Evolutionary conservation across 1,284 basidiomycete genomes (phyloP).

Genomic region (Ceratobasidium sp.): DNA sequence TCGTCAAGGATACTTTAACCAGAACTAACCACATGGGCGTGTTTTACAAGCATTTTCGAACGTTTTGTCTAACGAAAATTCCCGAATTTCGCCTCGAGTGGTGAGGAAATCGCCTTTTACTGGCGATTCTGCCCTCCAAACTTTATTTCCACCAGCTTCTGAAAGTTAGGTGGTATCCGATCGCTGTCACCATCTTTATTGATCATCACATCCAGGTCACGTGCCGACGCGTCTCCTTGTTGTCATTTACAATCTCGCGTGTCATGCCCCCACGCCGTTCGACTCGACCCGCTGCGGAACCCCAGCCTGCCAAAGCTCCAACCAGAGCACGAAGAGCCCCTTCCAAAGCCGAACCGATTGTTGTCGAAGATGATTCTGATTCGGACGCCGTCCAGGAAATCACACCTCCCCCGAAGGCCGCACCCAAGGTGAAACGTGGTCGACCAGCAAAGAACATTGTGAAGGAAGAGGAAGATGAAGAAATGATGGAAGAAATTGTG

Average conservation of each 20-base stretch:
- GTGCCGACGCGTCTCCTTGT: background rate
- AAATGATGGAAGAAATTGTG: slow-evolving; percentile 19
- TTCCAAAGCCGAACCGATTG: slow-evolving; percentile 22
- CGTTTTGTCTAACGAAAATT: no score
- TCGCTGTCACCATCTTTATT: no score
- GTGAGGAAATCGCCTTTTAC: no score
- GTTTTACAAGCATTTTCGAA: no score
- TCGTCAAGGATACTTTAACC: no score
- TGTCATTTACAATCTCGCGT: background rate
- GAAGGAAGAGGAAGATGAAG: slow-evolving; percentile 14
- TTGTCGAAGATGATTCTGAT: slow-evolving; percentile 35
- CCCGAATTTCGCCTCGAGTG: no score
- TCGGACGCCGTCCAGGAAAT: slow-evolving; percentile 30
- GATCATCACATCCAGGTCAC: no score
- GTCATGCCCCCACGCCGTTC: slow-evolving; percentile 31
- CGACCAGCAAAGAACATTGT: slow-evolving; percentile 18
- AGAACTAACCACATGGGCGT: no score
- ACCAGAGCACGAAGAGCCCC: slow-evolving; percentile 3
- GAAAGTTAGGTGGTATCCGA: no score
- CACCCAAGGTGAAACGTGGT: slow-evolving; percentile 17
- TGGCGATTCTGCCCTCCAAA: no score
- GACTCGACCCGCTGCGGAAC: slow-evolving; percentile 13
- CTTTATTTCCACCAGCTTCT: no score
- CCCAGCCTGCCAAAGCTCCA: slow-evolving; percentile 7
- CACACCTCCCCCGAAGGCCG: slow-evolving; percentile 18